Evolutionary conservation across 2,329 filamentous ascomycete genomes (phyloP), one percentile per base, ranked within the genome.

Genomic region (Scorias spongiosa): DNA sequence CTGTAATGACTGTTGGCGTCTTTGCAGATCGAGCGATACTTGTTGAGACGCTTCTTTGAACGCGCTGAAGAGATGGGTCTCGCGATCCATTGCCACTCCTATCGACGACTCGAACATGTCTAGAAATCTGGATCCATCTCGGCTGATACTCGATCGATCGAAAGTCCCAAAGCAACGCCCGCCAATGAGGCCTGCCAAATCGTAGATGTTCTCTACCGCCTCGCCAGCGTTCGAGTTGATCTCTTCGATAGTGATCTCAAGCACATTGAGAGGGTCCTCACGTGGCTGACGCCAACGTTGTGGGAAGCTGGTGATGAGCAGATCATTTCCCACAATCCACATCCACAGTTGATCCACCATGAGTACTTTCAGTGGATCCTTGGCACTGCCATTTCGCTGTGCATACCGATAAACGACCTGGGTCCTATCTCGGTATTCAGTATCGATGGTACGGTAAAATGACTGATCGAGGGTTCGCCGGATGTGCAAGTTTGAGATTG

Each of bases 261-360:
- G 62, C 2, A 81, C 74, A 45, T 80, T 79, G 10, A 80, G 58
- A 1, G 75, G 75, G 44, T 80, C 75, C 42, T 76, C 75, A 42
- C 71, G 72, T 0, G 74, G 75, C 54, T 79, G 75, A 29, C 72
- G 64, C 72, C 72, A 77, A 5, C 72, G 63, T 48, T 76, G 69
- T 2, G 74, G 73, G 45, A 77, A 77, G 43, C 70, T 69, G 0
- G 74, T 76, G 10, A 81, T 68, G 14, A 81, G 69, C 12, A 80
- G 60, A 45, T 78, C 75, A 55, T 64, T 65, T 46, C 72, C 63
- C 1, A 81, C 54, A 2, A 78, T 66, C 73, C 75, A 80, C 55
- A 81, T 70, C 78, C 78, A 81, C 1, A 82, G 62, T 51, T 81
- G 78, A 54, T 81, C 78, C 0, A 81, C 77, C 76, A 80, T 80